Base-by-base conservation (phyloP, 2,329 filamentous ascomycete genomes). In the Ophiosphaerella narmari region DNA sequence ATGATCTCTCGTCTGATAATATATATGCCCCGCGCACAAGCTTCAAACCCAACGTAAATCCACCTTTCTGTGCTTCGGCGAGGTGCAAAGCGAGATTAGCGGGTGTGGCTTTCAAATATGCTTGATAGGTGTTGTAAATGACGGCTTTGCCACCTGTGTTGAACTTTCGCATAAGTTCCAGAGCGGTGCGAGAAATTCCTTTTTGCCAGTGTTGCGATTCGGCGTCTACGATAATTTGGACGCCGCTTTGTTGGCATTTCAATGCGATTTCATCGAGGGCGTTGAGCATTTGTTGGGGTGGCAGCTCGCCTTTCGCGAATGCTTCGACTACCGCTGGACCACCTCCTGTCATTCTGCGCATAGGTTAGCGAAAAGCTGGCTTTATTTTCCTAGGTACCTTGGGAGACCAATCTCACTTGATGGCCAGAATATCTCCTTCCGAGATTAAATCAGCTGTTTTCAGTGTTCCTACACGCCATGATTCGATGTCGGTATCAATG, bases 61-160 rank as follows among this genome's bases (percentile, higher is more conserved):
- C 71, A 16, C 80, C 74, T 6, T 77, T 70, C 4, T 71, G 60
- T 0, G 82, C 81, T 0, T 68, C 65, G 0, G 67, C 67, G 21
- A 85, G 71, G 52, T 84, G 80, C 7, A 70, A 55, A 6, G 70
- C 63, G 3, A 84, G 55, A 1, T 71, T 73, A 4, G 55, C 60
- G 0, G 75, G 67, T 0, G 77, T 81, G 32, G 70, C 69, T 63
- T 82, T 82, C 29, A 85, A 76, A 58, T 85, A 85, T 7, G 77
- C 77, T 55, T 85, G 82, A 66, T 84, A 84, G 0, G 82, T 83
- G 64, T 79, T 84, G 75, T 92, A 95, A 51, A 97, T 82, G 43
- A 92, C 83, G 62, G 59, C 75, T 14, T 61, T 51, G 4, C 62
- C 62, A 14, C 75, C 63, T 0, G 66, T 70, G 61, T 80, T 80